Conservation (phyloP, 441 rosid genomes). For the Geranium incanum region DNA sequence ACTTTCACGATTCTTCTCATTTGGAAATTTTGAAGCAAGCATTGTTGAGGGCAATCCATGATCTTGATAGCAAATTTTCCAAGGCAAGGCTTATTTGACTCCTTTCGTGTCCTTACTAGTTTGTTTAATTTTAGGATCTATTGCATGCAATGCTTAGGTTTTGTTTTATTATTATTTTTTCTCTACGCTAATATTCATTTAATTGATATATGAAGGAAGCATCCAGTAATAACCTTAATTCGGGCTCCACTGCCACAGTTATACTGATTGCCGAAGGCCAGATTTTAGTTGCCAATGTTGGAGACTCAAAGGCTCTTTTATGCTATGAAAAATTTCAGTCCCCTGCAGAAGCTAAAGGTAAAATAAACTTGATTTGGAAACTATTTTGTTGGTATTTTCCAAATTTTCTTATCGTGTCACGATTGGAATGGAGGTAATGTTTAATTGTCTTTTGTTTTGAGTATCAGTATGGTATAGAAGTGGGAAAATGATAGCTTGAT, state of each 20-base stretch:
- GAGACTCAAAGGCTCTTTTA: conserved; percentile 88
- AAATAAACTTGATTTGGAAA: conserved; percentile 20
- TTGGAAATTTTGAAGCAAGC: conserved; percentile 83
- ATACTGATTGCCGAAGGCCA: conserved; percentile 71
- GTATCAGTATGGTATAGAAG: conserved; percentile 4
- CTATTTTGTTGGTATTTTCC: conserved; percentile 15
- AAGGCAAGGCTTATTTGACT: conserved; percentile 36
- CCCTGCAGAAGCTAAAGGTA: conserved; percentile 81
- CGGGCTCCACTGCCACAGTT: conserved; percentile 87
- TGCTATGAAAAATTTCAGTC: conserved; percentile 78
- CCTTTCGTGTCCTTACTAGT: neutral
- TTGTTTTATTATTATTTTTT: conserved; percentile 9
- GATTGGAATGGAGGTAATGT: conserved; percentile 8
- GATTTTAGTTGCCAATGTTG: conserved; percentile 76
- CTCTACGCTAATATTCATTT: conserved; percentile 20
- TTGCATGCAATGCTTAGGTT: neutral
- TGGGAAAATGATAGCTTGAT: neutral
- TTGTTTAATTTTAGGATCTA: conserved; percentile 6
- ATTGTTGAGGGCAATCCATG: conserved; percentile 76
- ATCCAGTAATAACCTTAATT: conserved; percentile 41
- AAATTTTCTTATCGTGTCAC: conserved; percentile 2
- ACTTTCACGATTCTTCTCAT: conserved; percentile 60
- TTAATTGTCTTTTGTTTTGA: neutral
- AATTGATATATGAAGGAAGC: conserved; percentile 61
- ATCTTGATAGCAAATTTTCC: conserved; percentile 74